phyloP scores from a whole-genome alignment of 2,329 filamentous ascomycete species.

The Phoma herbarum region DNA sequence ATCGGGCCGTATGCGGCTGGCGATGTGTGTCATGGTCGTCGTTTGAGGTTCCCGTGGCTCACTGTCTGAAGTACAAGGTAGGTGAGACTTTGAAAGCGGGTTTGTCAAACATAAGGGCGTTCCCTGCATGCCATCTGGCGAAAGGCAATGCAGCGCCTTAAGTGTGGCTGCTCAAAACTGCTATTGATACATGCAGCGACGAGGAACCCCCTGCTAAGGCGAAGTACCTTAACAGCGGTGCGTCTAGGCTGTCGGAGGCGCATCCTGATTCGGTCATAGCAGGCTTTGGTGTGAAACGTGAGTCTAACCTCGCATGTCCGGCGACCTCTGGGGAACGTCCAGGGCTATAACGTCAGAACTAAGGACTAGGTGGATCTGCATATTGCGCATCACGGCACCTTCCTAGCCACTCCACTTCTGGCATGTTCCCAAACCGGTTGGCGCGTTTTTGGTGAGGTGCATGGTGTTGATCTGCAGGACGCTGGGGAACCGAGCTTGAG shows the following conservation, averaged over 20 bases:
- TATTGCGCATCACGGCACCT: constrained; percentile 36
- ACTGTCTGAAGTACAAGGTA: constrained; percentile 49
- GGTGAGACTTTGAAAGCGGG: constrained; percentile 52
- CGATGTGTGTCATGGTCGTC: constrained; percentile 54
- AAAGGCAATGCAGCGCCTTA: constrained; percentile 48
- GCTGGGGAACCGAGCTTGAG: constrained; percentile 18
- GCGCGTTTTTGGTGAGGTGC: constrained; percentile 17
- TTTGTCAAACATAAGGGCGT: constrained; percentile 53
- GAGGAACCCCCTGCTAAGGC: constrained; percentile 42
- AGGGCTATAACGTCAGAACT: constrained; percentile 33
- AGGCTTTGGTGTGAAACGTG: constrained; percentile 49
- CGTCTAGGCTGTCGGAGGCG: constrained; percentile 50
- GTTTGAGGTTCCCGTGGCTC: constrained; percentile 50
- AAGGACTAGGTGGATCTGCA: constrained; percentile 40
- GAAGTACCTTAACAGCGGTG: constrained; percentile 42
- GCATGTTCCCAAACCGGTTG: constrained; percentile 20
- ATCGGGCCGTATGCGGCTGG: constrained; percentile 53
- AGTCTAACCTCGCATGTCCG: constrained; percentile 49
- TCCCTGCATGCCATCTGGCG: constrained; percentile 50
- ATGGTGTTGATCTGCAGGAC: constrained; percentile 30
- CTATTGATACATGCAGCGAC: constrained; percentile 48
- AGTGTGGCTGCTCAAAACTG: constrained; percentile 49
- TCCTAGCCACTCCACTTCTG: constrained; percentile 24
- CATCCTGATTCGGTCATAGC: constrained; percentile 43
- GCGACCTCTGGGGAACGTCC: constrained; percentile 51